Conservation (phyloP, 441 rosid species). For the Gossypium aridum region DNA sequence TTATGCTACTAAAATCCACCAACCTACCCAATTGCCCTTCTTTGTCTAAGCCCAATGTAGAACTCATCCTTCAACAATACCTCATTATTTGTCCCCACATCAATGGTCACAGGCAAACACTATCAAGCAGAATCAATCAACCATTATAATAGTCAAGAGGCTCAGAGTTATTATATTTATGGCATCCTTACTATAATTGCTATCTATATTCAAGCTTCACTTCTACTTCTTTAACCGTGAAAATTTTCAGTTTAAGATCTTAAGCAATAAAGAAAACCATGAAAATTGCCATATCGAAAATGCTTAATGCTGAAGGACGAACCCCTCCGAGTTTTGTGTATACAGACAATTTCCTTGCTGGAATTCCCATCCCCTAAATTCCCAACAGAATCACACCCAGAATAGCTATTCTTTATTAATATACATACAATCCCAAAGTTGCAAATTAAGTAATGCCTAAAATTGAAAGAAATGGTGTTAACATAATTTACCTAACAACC, state of each 20-base stretch:
- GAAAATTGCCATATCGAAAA: background rate
- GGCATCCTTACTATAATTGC: background rate
- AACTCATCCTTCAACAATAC: constrained; percentile 70
- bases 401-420: background rate
- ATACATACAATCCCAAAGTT: background rate
- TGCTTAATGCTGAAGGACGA: constrained; percentile 75
- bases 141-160: background rate
- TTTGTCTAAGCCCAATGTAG: constrained; percentile 72
- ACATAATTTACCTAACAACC: constrained; percentile 72
- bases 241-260: background rate
- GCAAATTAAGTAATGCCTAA: background rate
- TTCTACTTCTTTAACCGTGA: background rate
- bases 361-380: constrained; percentile 73
- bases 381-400: background rate
- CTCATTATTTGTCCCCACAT: constrained; percentile 91
- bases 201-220: background rate
- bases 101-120: constrained; percentile 88
- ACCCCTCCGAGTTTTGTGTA: constrained; percentile 89
- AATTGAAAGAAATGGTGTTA: background rate
- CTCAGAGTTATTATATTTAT: too few species aligned
- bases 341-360: constrained; percentile 79
- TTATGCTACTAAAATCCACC: background rate
- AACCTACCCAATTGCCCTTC: constrained; percentile 77
- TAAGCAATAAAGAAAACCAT: too few species aligned
- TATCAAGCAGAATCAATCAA: constrained; percentile 17